Conservation (phyloP, 352 stramenopile genomes). For the Globisporangium emineosum region DNA sequence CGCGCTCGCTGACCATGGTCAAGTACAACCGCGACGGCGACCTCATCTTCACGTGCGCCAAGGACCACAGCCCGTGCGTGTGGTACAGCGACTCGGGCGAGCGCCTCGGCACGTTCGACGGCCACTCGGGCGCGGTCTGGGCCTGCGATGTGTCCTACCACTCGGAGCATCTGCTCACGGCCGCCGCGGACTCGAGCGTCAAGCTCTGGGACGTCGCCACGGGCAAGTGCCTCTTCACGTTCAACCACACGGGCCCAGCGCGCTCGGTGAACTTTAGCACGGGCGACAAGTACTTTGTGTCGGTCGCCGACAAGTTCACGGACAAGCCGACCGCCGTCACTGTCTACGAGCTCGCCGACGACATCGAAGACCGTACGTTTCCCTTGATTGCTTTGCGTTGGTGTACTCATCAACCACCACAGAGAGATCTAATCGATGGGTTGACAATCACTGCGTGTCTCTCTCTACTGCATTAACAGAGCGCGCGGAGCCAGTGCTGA, state of each 20-base stretch:
- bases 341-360: conserved; percentile 75
- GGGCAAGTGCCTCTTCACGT: conserved; percentile 85
- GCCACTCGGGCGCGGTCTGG: conserved; percentile 97
- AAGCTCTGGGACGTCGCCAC: conserved; percentile 92
- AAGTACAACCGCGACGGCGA: conserved; percentile 99
- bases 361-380: conserved; percentile 60
- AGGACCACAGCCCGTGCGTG: conserved; percentile 95
- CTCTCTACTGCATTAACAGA: conserved; percentile 23
- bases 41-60: conserved; percentile 96
- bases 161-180: conserved; percentile 94
- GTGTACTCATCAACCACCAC: no score
- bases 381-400: neutral
- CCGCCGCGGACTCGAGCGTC: conserved; percentile 91
- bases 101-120: conserved; percentile 95
- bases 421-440: neutral
- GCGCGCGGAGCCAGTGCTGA: conserved; percentile 53
- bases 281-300: conserved; percentile 83
- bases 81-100: conserved; percentile 97
- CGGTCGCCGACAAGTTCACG: conserved; percentile 82
- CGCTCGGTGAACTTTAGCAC: conserved; percentile 87
- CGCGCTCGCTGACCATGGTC: conserved; percentile 97
- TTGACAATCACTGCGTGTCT: conserved; percentile 3
- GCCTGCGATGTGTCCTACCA: conserved; percentile 94
- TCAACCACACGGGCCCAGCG: conserved; percentile 76
- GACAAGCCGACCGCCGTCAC: conserved; percentile 74